phyloP scores from a whole-genome alignment of 495 filamentous ascomycete species.

The Aspergillus funiculosus region DNA sequence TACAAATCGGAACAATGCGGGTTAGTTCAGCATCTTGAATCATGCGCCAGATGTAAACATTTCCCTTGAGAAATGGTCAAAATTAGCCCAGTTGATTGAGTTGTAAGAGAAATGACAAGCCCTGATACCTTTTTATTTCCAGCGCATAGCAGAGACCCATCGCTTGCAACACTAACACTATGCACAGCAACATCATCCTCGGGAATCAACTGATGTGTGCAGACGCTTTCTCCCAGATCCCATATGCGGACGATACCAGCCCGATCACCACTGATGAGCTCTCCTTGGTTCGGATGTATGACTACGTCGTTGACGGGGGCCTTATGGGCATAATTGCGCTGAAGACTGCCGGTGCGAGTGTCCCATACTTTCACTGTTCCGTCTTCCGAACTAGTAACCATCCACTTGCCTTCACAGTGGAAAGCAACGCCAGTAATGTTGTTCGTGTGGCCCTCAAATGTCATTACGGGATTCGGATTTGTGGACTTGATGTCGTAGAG shows the following conservation, averaged over 20 bases:
- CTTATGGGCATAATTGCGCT: slow-evolving; percentile 86
- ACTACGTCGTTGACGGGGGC: slow-evolving; percentile 86
- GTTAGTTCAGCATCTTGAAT: slow-evolving; percentile 77
- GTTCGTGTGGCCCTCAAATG: slow-evolving; percentile 90
- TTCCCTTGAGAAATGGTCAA: slow-evolving; percentile 55
- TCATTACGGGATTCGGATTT: slow-evolving; percentile 84
- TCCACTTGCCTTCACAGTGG: slow-evolving; percentile 98
- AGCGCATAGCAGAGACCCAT: slow-evolving; percentile 89
- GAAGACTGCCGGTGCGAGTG: slow-evolving; percentile 77
- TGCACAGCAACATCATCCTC: slow-evolving; percentile 90
- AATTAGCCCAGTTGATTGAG: too few relatives aligned
- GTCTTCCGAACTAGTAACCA: slow-evolving; percentile 98
- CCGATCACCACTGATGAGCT: slow-evolving; percentile 92
- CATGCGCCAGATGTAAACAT: slow-evolving; percentile 95
- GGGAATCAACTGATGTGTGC: slow-evolving; percentile 91
- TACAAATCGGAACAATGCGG: slow-evolving; percentile 81
- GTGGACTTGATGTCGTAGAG: slow-evolving; percentile 97
- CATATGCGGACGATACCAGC: slow-evolving; percentile 90
- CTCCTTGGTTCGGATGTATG: slow-evolving; percentile 96
- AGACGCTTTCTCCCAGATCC: slow-evolving; percentile 96
- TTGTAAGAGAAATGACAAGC: neutral
- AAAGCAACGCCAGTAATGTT: slow-evolving; percentile 97
- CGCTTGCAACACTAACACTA: slow-evolving; percentile 92
- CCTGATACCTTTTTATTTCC: slow-evolving; percentile 76
- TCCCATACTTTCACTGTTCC: slow-evolving; percentile 99